Evolutionary conservation across 2,329 filamentous ascomycete genomes (phyloP).

Genomic region (Teratosphaeriaceae sp.): DNA sequence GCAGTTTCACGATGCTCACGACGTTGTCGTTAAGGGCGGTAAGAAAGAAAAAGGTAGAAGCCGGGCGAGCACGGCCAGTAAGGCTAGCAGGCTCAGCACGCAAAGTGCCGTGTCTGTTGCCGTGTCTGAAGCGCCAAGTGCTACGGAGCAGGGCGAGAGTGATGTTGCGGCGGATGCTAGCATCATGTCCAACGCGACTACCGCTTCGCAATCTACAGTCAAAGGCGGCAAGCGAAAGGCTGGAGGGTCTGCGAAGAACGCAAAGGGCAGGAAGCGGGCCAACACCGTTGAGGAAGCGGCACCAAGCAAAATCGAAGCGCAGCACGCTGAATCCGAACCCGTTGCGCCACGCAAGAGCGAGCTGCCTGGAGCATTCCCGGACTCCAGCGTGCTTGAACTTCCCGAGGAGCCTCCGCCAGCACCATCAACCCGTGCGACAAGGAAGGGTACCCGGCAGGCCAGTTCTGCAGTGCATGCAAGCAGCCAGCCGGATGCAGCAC

Average conservation of each 20-base stretch:
- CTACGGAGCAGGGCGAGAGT: constrained; percentile 8
- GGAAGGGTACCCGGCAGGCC: constrained; percentile 14
- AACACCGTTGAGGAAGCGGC: constrained; percentile 7
- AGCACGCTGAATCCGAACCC: constrained; percentile 2
- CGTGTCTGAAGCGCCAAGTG: constrained; percentile 19
- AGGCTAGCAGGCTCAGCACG: constrained; percentile 57
- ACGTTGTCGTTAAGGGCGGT: constrained; percentile 16
- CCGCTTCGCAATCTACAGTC: constrained; percentile 30
- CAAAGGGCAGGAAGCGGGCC: constrained; percentile 24
- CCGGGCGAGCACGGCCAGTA: constrained; percentile 47
- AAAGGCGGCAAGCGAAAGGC: constrained; percentile 29
- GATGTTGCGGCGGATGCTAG: constrained; percentile 47
- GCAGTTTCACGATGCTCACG: constrained; percentile 26
- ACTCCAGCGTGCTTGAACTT: constrained; percentile 7
- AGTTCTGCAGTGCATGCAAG: constrained; percentile 25
- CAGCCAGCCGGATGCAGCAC: constrained; percentile 17
- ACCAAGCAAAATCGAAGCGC: constrained; percentile 4
- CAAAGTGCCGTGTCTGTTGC: constrained; percentile 31
- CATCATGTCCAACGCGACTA: constrained; percentile 41
- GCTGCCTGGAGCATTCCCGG: constrained; percentile 7
- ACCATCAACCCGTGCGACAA: constrained; percentile 12
- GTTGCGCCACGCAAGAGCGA: constrained; percentile 12
- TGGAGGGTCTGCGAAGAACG: constrained; percentile 38
- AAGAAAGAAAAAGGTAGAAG: constrained; percentile 16
- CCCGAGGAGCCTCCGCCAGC: constrained; percentile 6